phyloP scores from a whole-genome alignment of 2,329 filamentous ascomycete genomes.

The Leptographium procerum region DNA sequence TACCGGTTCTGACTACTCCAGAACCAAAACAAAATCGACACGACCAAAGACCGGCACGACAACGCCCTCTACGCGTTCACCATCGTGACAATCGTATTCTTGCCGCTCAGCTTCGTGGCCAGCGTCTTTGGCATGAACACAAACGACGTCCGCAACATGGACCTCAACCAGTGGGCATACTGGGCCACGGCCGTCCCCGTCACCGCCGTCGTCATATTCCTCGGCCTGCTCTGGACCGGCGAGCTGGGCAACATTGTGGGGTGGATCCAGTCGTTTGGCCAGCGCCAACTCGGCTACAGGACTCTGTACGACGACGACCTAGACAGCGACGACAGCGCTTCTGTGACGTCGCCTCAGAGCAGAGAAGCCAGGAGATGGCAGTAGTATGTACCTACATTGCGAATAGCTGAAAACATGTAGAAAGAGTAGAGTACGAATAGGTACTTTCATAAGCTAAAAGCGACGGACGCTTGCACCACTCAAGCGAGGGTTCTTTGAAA shows the following conservation, averaged over 20 bases:
- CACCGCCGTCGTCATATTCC: constrained; percentile 27
- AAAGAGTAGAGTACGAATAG: too few species aligned
- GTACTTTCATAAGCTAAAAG: too few species aligned
- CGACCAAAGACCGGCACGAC: constrained; percentile 32
- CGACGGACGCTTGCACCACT: too few species aligned
- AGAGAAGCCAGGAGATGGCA: too few species aligned
- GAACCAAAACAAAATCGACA: constrained; percentile 26
- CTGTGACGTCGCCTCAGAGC: too few species aligned
- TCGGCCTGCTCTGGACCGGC: constrained; percentile 29
- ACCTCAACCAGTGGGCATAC: constrained; percentile 35
- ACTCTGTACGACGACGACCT: too few species aligned
- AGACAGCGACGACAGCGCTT: too few species aligned
- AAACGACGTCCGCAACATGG: constrained; percentile 36
- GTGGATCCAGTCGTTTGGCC: neutral
- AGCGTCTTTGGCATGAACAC: constrained; percentile 44
- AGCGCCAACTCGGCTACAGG: neutral
- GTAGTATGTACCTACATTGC: too few species aligned
- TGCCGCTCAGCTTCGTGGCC: constrained; percentile 33
- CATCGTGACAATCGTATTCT: constrained; percentile 36
- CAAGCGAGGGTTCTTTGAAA: too few species aligned
- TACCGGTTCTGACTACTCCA: neutral
- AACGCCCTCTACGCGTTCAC: constrained; percentile 38
- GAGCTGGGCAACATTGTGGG: constrained; percentile 19
- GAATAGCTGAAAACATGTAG: too few species aligned
- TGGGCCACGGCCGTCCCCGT: constrained; percentile 37